phyloP scores from a whole-genome alignment of 495 filamentous ascomycete species.

The Lepidopterella palustris region DNA sequence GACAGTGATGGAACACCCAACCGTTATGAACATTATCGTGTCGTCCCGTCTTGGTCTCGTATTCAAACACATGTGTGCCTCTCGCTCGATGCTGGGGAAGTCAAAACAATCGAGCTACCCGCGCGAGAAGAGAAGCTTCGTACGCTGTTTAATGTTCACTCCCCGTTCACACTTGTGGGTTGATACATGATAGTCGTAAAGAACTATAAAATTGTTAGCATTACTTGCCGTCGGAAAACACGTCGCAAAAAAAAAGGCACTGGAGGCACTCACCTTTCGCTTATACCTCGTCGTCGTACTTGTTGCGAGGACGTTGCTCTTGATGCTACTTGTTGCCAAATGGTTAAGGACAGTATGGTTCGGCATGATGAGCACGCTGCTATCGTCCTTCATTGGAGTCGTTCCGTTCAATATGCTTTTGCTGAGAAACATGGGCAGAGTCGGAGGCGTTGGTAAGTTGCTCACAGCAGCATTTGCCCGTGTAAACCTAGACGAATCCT shows the following conservation, averaged over 20 bases:
- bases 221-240: background rate
- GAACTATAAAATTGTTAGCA: constrained; percentile 54
- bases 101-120: background rate
- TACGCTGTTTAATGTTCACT: background rate
- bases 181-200: constrained; percentile 98
- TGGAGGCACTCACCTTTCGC: constrained; percentile 67
- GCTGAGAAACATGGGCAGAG: constrained; percentile 81
- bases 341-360: constrained; percentile 98
- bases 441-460: constrained; percentile 74
- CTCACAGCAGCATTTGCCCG: constrained; percentile 63
- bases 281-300: constrained; percentile 95
- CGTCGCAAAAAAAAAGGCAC: background rate
- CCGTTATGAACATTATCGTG: background rate
- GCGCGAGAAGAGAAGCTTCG: background rate
- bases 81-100: background rate
- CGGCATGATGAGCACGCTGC: constrained; percentile 88
- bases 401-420: constrained; percentile 91
- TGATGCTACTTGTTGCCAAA: constrained; percentile 97
- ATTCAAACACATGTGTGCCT: background rate
- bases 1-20: background rate
- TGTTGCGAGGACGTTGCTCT: constrained; percentile 90
- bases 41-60: background rate
- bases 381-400: constrained; percentile 92
- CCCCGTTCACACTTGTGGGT: constrained; percentile 49
- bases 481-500: constrained; percentile 63